These are phyloP conservation scores for Podila horticola DNA, from an alignment of 192 early-diverging fungal genomes.

Conservation along the genomic window DNA sequence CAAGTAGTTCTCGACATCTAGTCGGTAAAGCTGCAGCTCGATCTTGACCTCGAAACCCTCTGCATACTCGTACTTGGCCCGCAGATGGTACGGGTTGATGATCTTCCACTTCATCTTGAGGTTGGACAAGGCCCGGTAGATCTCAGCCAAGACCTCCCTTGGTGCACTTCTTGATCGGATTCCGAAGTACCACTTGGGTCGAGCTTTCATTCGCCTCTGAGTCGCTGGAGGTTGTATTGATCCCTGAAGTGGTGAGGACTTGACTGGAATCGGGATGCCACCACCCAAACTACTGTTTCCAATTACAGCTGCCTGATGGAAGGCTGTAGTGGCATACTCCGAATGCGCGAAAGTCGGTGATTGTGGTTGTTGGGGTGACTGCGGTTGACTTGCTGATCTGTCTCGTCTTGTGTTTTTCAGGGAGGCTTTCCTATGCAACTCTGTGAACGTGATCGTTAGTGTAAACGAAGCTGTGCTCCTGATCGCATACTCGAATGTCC, in stretches of 20 bases:
- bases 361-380: slow-evolving; percentile 14
- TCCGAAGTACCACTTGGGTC: slow-evolving; percentile 98
- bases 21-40: slow-evolving; percentile 94
- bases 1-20: slow-evolving; percentile 91
- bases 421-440: slow-evolving; percentile 47
- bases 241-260: background rate
- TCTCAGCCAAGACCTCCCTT: slow-evolving; percentile 96
- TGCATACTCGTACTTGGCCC: slow-evolving; percentile 73
- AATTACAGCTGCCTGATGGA: slow-evolving; percentile 37
- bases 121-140: slow-evolving; percentile 92
- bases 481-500: background rate
- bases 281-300: slow-evolving; percentile 33
- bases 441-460: background rate
- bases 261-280: slow-evolving; percentile 25
- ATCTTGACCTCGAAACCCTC: slow-evolving; percentile 79
- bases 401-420: slow-evolving; percentile 38
- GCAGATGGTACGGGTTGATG: slow-evolving; percentile 88
- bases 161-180: slow-evolving; percentile 93
- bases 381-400: slow-evolving; percentile 14
- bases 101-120: slow-evolving; percentile 94
- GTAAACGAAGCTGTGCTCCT: background rate
- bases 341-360: background rate
- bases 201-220: slow-evolving; percentile 50
- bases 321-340: slow-evolving; percentile 24
- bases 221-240: slow-evolving; percentile 9